Base-by-base conservation (phyloP, 2,329 filamentous ascomycete genomes). In the Aspergillus aculeatinus region DNA sequence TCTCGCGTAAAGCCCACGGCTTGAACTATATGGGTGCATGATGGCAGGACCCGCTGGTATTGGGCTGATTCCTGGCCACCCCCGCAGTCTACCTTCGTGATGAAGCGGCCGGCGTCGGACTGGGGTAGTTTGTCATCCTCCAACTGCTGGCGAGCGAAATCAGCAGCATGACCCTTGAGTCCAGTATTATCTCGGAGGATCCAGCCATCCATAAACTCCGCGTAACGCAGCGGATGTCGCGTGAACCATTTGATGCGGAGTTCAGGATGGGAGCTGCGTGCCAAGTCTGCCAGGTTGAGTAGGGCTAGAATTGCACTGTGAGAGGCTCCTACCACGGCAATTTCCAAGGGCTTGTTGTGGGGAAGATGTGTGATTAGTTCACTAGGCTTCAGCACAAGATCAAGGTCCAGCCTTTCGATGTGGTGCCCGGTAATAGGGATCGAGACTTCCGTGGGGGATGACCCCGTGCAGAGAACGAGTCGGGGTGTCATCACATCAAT, bases 161-260 rank as follows among this genome's bases (percentile, higher is more conserved):
- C 76, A 0, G 86, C 86, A 0, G 84, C 85, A 42, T 80, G 76
- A 21, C 86, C 86, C 71, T 89, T 88, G 29, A 89, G 77, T 3
- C 86, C 86, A 0, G 86, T 88, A 72, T 88, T 89, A 68, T 89
- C 86, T 57, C 83, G 81, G 27, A 86, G 72, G 60, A 88, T 87
- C 85, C 86, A 88, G 59, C 83, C 84, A 62, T 86, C 85, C 73
- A 79, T 84, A 69, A 82, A 84, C 66, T 85, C 81, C 16, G 86
- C 86, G 63, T 88, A 89, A 25, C 83, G 82, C 10, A 88, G 78
- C 1, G 79, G 73, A 65, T 86, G 82, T n/a, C 86, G 80, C 31
- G 77, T 85, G 72, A 88, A 87, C 86, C 86, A 88, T 66, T 83
- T 84, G 57, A 88, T 78, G 31, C 78, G 79, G 2, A 88, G 76